A percentile compares a stretch with the other conserved stretches of the same genome.
These are phyloP conservation scores for Fomes fomentarius DNA, from an alignment of 1,284 basidiomycete genomes.

Conservation along the genomic window DNA sequence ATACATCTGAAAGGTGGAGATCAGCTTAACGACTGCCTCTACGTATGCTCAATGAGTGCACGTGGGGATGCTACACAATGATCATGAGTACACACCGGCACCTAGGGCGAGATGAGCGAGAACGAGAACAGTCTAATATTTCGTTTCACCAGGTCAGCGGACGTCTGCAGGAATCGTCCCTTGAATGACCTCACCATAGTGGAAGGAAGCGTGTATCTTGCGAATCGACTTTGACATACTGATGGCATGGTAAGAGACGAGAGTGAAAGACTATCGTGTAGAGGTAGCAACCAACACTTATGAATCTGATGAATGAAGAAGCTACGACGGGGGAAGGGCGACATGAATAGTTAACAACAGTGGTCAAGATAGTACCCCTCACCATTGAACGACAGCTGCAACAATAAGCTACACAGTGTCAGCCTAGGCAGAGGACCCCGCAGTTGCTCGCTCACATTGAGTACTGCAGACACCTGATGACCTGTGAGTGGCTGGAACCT, in stretches of 20 bases:
- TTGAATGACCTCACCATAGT: conserved; percentile 10
- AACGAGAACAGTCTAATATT: conserved; percentile 12
- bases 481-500: not conserved
- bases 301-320: conserved; percentile 26
- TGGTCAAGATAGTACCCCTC: not conserved
- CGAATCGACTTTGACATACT: conserved; percentile 18
- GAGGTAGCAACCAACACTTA: conserved; percentile 7
- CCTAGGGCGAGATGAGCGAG: conserved; percentile 17
- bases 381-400: conserved; percentile 22
- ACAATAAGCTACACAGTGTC: conserved; percentile 11
- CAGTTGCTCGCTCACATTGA: conserved; percentile 22
- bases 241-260: not conserved
- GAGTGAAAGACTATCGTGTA: too few relatives aligned
- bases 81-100: conserved; percentile 12
- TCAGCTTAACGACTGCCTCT: conserved; percentile 23
- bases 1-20: conserved; percentile 18
- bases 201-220: conserved; percentile 15
- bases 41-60: not conserved
- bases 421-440: too few relatives aligned
- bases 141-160: not conserved
- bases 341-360: not conserved
- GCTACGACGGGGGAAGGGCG: too few relatives aligned
- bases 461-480: conserved; percentile 10
- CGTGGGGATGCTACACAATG: too few relatives aligned
- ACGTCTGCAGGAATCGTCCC: not conserved